Evolutionary conservation across 208 protist species (phyloP).

Genomic region (Leishmania arabica): DNA sequence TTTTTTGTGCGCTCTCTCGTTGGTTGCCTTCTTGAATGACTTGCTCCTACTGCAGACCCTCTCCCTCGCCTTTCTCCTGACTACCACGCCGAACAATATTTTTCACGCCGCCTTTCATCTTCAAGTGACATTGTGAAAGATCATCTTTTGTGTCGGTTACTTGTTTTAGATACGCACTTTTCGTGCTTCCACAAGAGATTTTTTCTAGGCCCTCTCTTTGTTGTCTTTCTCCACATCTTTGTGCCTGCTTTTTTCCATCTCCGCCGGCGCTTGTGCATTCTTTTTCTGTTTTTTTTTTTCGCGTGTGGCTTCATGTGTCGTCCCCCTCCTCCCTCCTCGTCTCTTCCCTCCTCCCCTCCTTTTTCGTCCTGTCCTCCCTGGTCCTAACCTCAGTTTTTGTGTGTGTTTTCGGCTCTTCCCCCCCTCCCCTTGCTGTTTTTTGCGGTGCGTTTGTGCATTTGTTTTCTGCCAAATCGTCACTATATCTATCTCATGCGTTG

Average conservation of each 20-base stretch:
- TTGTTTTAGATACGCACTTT: background rate
- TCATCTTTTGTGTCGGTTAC: background rate
- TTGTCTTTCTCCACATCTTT: background rate
- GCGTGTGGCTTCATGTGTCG: background rate
- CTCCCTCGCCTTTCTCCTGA: too few relatives aligned
- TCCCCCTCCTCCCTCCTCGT: background rate
- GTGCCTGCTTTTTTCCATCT: background rate
- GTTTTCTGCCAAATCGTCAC: background rate
- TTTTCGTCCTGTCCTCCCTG: slow-evolving; percentile 6
- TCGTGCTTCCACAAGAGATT: background rate
- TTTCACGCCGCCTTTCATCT: too few relatives aligned
- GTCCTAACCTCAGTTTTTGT: background rate
- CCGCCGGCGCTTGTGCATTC: background rate
- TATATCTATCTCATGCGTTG: background rate
- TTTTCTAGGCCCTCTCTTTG: too few relatives aligned
- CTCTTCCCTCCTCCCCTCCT: background rate
- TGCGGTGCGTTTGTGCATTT: background rate
- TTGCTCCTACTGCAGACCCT: too few relatives aligned
- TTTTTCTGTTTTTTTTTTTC: background rate
- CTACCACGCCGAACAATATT: too few relatives aligned
- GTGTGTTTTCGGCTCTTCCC: background rate
- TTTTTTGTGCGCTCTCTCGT: background rate
- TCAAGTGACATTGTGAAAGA: background rate
- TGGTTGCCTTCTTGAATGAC: background rate
- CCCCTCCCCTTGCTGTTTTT: background rate